Percentiles rank a stretch among this genome's conserved stretches.
Evolutionary conservation across 2,329 filamentous ascomycete species (phyloP).

Genomic region (Colletotrichum chrysophilum): DNA sequence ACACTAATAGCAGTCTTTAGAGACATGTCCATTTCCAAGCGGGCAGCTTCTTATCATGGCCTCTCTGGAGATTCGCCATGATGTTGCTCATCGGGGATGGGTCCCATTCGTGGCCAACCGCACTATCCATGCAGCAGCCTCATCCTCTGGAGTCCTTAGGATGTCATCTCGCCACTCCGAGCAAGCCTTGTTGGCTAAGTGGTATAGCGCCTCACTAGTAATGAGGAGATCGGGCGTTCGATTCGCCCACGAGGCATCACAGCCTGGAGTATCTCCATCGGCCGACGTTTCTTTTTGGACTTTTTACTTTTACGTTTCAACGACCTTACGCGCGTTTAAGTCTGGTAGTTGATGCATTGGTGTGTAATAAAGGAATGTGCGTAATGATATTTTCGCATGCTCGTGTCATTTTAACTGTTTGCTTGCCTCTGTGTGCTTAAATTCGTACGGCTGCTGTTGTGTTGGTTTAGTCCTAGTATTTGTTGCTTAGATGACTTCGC

Average conservation of each 20-base stretch:
- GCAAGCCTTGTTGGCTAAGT: constrained; percentile 20
- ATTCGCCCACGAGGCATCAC: constrained; percentile 17
- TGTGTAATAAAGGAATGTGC: background rate
- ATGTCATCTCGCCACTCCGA: background rate
- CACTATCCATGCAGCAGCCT: background rate
- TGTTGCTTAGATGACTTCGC: background rate
- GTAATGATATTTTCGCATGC: rapidly evolving
- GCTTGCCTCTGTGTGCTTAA: background rate
- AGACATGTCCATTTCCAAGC: background rate
- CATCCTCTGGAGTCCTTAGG: background rate
- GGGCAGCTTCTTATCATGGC: background rate
- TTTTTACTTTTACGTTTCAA: background rate
- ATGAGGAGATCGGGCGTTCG: constrained; percentile 22
- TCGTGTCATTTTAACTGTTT: background rate
- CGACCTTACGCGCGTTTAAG: background rate
- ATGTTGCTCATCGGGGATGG: background rate
- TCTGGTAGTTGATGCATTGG: background rate
- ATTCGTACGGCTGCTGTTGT: background rate
- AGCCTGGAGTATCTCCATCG: background rate
- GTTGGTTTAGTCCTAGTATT: background rate
- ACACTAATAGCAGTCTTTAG: background rate
- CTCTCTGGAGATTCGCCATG: background rate
- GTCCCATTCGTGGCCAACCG: background rate
- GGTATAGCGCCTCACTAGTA: constrained; percentile 23
- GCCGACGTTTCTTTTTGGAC: background rate